Evolutionary conservation across 768 basidiomycete species (phyloP), one percentile per base, ranked within the genome.

Genomic region (Udeniomyces megalosporus): DNA sequence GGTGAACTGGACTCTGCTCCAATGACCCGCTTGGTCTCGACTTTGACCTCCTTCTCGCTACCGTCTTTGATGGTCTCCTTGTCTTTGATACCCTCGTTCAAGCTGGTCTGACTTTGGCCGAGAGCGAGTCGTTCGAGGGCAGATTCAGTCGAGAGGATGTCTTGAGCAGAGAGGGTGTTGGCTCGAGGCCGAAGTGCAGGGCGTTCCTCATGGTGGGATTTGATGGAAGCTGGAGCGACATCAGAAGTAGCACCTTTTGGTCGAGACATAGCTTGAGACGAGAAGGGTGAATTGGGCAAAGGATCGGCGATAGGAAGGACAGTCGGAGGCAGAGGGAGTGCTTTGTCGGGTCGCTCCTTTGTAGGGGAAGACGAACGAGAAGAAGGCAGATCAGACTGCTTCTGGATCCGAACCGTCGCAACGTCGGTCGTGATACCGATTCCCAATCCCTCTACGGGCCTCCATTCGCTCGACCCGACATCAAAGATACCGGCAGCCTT

Each of bases 11-110:
- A 42, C 29, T 49, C 17, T 26, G 46, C 45, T 14, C 28, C 22
- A 14, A 47, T 20, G 20, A 12, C 22, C 48, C n/a, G 24, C 14
- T 38, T 47, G 35, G 26, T 48, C 22, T 45, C 26, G 12, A 53
- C 31, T 20, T 22, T 55, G 46, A 63, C 56, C 24, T 56, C 60
- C 52, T 54, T 61, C 17, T 29, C 61, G 55, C 50, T 63, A 14
- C 61, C 56, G 17, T 17, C 28, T 34, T 51, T 57, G 55, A 58
- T 34, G 26, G 38, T 14, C 28, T 60, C 58, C 10, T 31, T 52
- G n/a, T 52, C 50, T 26, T 6, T 52, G n/a, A 6, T 17, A 8
- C 10, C 17, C 10, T 26, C 58, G 29, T 44, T 10, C 17, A 44
- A 34, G 8, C 31, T 48, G 3, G 47, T 24, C 14, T 28, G 2